Evolutionary conservation across 192 early-diverging fungal genomes (phyloP), one percentile per base, ranked within the genome.

Genomic region (Thamnidium elegans): DNA sequence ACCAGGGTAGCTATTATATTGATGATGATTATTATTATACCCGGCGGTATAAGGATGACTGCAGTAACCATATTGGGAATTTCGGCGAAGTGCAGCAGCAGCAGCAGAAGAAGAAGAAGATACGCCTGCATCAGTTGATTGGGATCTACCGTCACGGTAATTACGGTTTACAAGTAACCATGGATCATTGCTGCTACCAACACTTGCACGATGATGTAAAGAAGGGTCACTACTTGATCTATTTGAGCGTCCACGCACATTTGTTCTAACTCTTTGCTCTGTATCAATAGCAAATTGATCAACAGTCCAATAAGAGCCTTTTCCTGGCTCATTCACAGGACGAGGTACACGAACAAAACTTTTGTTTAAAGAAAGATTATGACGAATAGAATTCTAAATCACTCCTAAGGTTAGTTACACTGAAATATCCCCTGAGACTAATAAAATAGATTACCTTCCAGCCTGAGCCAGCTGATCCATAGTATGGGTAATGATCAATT

Each of bases 381-480:
- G 92, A 26, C 92, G 83, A 58, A 94, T 87, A 8, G 91, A 94
- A 63, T 94, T 94, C 88, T 90, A 85, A 81, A 10, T 54, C n/a
- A n/a, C n/a, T 21, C 44, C 15, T 20, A 63, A 42, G 48, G 43
- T 55, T 46, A 48, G 46, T 48, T 17, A 48, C 15, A 48, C 13
- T 14, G 46, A 48, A 48, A 19, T 15, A 21, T 62, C 47, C 47
- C 15, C 13, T 21, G 26, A 15, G n/a, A n/a, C n/a, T n/a, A n/a
- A n/a, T n/a, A n/a, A n/a, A n/a, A n/a, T n/a, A n/a, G n/a, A 26
- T 54, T 74, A 74, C 72, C 58, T 78, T 83, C 86, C 84, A 86
- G 42, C 85, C 84, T 8, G 77, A 66, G 26, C 80, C 81, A 6
- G 89, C 90, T 15, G 86, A 86, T 44, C 79, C 70, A 60, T 83